These are phyloP conservation scores for Heterobasidion occidentale DNA, from an alignment of 1,284 basidiomycete species.

Conservation along the genomic window DNA sequence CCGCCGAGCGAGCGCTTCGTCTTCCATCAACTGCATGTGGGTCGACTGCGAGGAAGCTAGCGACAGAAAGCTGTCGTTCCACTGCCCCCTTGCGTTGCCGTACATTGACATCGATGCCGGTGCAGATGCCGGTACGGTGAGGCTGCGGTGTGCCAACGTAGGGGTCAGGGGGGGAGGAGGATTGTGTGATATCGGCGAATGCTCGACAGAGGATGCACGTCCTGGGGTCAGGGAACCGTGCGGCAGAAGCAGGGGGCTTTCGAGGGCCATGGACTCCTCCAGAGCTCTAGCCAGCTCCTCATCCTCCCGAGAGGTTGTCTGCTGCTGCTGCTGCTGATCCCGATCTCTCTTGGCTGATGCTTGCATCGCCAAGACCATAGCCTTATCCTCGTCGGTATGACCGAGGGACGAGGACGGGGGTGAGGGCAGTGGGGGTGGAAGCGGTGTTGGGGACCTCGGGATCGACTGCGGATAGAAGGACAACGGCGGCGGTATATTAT, in stretches of 20 bases:
- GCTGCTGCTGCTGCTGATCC: slow-evolving; percentile 27
- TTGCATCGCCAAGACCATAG: slow-evolving; percentile 35
- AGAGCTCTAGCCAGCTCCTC: slow-evolving; percentile 59
- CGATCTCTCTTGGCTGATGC: slow-evolving; percentile 44
- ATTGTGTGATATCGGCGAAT: not conserved
- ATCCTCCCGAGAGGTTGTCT: slow-evolving; percentile 39
- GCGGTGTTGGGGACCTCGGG: not conserved
- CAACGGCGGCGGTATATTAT: not conserved
- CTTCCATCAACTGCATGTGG: slow-evolving; percentile 22
- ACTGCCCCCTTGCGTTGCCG: not conserved
- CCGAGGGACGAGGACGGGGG: slow-evolving; percentile 13
- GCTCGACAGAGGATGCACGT: not conserved
- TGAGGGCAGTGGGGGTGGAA: not conserved
- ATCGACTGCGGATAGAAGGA: slow-evolving; percentile 2
- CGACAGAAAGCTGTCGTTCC: slow-evolving; percentile 2
- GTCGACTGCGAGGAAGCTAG: not conserved
- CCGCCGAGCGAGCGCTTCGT: slow-evolving; percentile 26
- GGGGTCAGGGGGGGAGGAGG: not conserved
- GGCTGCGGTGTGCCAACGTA: not conserved
- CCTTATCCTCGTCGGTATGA: slow-evolving; percentile 20
- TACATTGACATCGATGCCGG: not conserved
- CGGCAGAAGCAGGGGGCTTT: not conserved
- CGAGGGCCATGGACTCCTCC: slow-evolving; percentile 40
- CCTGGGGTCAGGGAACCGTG: not conserved
- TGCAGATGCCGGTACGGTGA: not conserved